Percentiles rank a stretch among this genome's conserved stretches.
phyloP scores from a whole-genome alignment of 192 early-diverging fungal genomes.

The Paraglomus occultum region DNA sequence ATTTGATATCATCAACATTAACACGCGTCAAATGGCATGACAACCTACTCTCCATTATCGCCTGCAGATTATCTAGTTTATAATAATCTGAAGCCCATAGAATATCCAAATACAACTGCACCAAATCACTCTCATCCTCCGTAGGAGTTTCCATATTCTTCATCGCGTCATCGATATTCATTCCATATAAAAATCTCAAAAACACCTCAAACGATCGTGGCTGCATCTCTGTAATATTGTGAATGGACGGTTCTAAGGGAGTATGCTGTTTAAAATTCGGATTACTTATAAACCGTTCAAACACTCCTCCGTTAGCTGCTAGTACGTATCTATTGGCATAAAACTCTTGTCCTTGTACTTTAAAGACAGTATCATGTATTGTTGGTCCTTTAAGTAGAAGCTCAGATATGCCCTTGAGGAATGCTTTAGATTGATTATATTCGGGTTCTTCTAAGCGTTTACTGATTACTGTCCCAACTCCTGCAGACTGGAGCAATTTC shows the following conservation, averaged over 20 bases:
- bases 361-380: constrained; percentile 14
- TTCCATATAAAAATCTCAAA: constrained; percentile 9
- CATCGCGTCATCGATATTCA: constrained; percentile 14
- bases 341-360: background rate
- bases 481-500: constrained; percentile 1
- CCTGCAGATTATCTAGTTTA: no score
- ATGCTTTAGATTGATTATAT: background rate
- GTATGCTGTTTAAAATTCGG: background rate
- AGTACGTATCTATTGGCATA: background rate
- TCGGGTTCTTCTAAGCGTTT: background rate
- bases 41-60: no score
- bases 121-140: no score
- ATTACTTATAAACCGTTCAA: background rate
- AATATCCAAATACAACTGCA: no score
- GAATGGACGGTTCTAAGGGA: background rate
- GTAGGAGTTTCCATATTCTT: no score
- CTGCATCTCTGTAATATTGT: background rate
- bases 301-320: constrained; percentile 1
- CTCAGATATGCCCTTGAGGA: background rate
- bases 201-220: background rate
- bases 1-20: no score
- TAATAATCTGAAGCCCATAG: no score
- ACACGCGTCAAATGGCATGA: no score
- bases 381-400: background rate
- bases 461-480: background rate